Conservation (phyloP, 495 filamentous ascomycete species). For the Rostrohypoxylon terebratum region DNA sequence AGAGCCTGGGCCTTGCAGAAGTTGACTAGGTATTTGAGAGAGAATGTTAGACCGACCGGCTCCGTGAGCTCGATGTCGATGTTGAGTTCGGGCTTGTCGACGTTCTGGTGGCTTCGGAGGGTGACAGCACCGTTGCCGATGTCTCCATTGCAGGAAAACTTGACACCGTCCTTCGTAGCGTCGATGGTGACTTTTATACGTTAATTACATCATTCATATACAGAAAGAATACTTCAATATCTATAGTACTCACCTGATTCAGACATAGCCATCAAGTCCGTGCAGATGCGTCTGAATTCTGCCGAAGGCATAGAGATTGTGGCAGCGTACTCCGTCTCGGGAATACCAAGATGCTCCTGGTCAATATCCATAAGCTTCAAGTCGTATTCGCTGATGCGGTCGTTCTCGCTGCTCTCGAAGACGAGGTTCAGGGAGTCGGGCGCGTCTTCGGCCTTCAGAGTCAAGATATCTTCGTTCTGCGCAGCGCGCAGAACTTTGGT, state of each 20-base stretch:
- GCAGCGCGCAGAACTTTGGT: conserved; percentile 97
- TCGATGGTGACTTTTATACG: conserved; percentile 85
- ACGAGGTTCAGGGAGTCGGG: conserved; percentile 95
- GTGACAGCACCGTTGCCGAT: conserved; percentile 96
- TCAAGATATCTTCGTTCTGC: conserved; percentile 94
- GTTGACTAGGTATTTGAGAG: conserved; percentile 98
- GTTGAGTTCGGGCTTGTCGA: conserved; percentile 89
- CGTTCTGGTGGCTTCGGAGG: conserved; percentile 86
- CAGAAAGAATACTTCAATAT: conserved; percentile 18
- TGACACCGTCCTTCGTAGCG: conserved; percentile 95
- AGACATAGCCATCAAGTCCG: conserved; percentile 88
- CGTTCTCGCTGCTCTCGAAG: conserved; percentile 91
- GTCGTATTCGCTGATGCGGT: conserved; percentile 96
- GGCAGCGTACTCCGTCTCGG: conserved; percentile 96
- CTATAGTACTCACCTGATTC: conserved; percentile 79
- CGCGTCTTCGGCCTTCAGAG: conserved; percentile 95
- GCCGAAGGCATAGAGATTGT: conserved; percentile 86
- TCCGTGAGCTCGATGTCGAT: conserved; percentile 91
- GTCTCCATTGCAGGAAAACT: conserved; percentile 93
- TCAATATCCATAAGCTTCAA: conserved; percentile 99
- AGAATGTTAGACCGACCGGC: conserved; percentile 96
- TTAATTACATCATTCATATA: conserved; percentile 8
- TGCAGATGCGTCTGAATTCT: conserved; percentile 96
- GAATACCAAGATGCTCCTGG: conserved; percentile 98
- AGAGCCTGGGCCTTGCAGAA: conserved; percentile 98